A percentile compares a stretch with the other conserved stretches of the same genome.
Evolutionary conservation across 2,329 filamentous ascomycete genomes (phyloP).

Genomic region (Stemphylium vesicarium): DNA sequence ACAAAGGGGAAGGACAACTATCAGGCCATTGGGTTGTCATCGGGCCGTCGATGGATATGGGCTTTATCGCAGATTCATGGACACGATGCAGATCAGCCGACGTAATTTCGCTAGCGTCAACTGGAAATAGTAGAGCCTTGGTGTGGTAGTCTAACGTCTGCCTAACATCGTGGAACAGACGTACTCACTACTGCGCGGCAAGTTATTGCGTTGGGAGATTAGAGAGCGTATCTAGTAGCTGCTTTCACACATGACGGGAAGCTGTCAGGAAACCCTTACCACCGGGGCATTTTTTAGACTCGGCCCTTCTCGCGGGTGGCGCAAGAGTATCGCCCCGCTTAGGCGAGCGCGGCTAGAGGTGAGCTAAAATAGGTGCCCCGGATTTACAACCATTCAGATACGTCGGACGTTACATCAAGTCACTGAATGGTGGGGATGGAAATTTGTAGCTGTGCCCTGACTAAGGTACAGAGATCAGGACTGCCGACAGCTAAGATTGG

Average conservation of each 20-base stretch:
- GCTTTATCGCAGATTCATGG: no score
- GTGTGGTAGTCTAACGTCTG: neutral
- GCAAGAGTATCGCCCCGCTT: neutral
- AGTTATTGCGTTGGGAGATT: neutral
- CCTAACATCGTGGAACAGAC: neutral
- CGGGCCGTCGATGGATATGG: no score
- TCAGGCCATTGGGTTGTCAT: no score
- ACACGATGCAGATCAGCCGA: no score
- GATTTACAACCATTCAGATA: neutral
- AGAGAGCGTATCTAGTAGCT: neutral
- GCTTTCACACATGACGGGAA: neutral
- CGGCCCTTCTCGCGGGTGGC: neutral
- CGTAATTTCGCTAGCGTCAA: no score
- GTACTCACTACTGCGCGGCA: neutral
- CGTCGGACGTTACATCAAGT: neutral
- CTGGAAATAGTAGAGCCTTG: no score
- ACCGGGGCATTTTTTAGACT: neutral
- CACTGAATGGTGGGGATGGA: no score
- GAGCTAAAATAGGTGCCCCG: neutral
- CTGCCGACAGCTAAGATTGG: neutral
- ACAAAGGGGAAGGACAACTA: no score
- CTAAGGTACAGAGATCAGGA: neutral
- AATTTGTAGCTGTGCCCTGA: no score
- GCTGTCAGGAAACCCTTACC: neutral
- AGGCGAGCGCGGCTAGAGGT: neutral